phyloP scores from a whole-genome alignment of 2,329 filamentous ascomycete species.

The Venturia nashicola region DNA sequence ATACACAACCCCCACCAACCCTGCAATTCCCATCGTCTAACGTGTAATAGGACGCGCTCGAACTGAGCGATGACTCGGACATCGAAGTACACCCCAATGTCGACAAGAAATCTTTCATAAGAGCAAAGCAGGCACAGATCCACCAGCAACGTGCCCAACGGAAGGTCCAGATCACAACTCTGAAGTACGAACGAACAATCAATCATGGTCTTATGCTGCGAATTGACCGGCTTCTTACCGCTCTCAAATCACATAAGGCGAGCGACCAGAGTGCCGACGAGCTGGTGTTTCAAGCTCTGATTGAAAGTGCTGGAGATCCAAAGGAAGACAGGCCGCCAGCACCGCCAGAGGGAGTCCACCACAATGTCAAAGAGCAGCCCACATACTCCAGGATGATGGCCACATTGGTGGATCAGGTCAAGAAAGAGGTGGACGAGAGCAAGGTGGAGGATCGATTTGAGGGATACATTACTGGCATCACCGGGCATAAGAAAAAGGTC shows the following conservation, averaged over 20 bases:
- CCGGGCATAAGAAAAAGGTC: slow-evolving; percentile 66
- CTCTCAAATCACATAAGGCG: slow-evolving; percentile 59
- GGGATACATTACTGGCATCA: slow-evolving; percentile 68
- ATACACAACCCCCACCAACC: not conserved
- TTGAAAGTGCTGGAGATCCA: slow-evolving; percentile 63
- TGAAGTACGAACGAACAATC: slow-evolving; percentile 85
- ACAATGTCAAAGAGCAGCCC: slow-evolving; percentile 60
- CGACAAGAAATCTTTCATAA: slow-evolving; percentile 96
- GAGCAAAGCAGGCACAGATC: slow-evolving; percentile 95
- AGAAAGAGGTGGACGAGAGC: slow-evolving; percentile 70
- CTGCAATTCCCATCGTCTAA: not conserved
- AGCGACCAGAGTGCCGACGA: slow-evolving; percentile 58
- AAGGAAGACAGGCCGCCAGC: slow-evolving; percentile 65
- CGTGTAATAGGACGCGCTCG: slow-evolving; percentile 60
- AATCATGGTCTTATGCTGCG: slow-evolving; percentile 83
- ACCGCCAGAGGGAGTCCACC: slow-evolving; percentile 68
- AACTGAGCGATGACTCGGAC: slow-evolving; percentile 96
- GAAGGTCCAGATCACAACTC: slow-evolving; percentile 75
- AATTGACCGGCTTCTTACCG: slow-evolving; percentile 65
- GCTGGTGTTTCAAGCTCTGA: slow-evolving; percentile 77
- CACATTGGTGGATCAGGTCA: slow-evolving; percentile 88
- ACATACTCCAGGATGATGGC: slow-evolving; percentile 97
- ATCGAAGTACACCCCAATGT: slow-evolving; percentile 98
- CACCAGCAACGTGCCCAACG: slow-evolving; percentile 81
- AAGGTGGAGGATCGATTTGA: slow-evolving; percentile 53